Evolutionary conservation across 345 rosid genomes (phyloP), one percentile per base, ranked within the genome.

Genomic region (Sonneratia alba): DNA sequence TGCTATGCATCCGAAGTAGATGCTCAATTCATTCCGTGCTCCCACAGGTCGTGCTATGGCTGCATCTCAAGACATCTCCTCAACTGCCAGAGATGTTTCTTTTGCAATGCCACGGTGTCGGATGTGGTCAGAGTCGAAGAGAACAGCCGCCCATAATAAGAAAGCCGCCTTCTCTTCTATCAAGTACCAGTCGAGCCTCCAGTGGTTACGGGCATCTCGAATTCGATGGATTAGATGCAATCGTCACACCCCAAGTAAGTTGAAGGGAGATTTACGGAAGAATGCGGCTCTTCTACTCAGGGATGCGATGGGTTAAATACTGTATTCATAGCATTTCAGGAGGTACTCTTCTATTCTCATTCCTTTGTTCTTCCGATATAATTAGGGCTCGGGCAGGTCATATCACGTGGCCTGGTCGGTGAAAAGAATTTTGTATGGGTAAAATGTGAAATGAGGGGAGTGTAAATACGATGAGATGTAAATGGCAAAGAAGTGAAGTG

Each of bases 51-150:
- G 13, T 95, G 99, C 79, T 85, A 87, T 67, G 93, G 96, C 34
- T 95, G 99, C 91, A 92, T 91, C 79, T 87, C 87, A n/a, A 87
- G 99, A 69, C 99, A 95, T 82, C 97, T 88, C 73, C 82, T 90
- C 24, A 95, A 95, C 36, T 90, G 97, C 75, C 83, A 87, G 77
- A 85, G 97, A 82, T 95, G 99, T 77, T 95, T 91, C 86, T 92
- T 95, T 70, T 95, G 99, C 91, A 90, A 92, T 47, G 96, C 92
- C 34, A 85, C 93, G 0, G 91, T 95, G 61, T 51, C 69, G 47
- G 90, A 89, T 24, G 93, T 91, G 19, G 64, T 84, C 53, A 85
- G 79, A 80, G 74, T 77, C 32, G 72, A 69, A 42, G 77, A 74
- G 67, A 69, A 38, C 48, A 36, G 32, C 16, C 0, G 4, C 3